Evolutionary conservation across 768 basidiomycete species (phyloP), one percentile per base, ranked within the genome.

Genomic region (Gelatoporia subvermispora): DNA sequence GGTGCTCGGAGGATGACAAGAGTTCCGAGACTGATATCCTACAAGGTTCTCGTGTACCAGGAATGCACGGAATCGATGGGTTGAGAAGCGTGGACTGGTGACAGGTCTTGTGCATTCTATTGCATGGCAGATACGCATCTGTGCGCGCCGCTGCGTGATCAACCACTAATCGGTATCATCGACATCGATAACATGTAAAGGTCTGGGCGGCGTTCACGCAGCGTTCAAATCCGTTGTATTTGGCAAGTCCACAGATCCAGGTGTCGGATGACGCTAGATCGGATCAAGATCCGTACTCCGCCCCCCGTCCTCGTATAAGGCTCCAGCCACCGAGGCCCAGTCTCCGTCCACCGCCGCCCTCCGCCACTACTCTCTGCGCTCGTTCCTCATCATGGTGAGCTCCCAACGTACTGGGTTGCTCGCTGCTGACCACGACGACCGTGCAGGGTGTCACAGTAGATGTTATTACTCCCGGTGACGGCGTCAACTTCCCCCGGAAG

Each of bases 251-350:
- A 49, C 9, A 52, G 51, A 58, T 55, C 57, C 45, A 49, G 49
- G 43, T 41, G 36, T 54, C 60, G 59, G 60, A 48, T 58, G 56
- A 60, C 57, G 56, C 57, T 51, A 63, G 63, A 65, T 81, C 79
- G 77, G 80, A 85, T 85, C 84, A 78, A 81, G 83, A 84, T 85
- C 84, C 80, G 81, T 71, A 76, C 73, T 76, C 78, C 76, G 79
- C 76, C 69, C n/a, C 60, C 57, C 57, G 59, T 49, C n/a, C 62
- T 59, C 61, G 65, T 76, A 78, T 77, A 76, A 75, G 69, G 67
- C 64, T 62, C 57, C 62, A 54, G 62, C 50, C 55, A 62, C 56
- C 28, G 55, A 35, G 51, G 62, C 45, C 43, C 52, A 51, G 57
- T 63, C 64, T 61, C 63, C 67, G 41, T 51, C 43, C 46, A 31